Evolutionary conservation across 257 asterid genomes (phyloP).

Genomic region (Rauvolfia tetraphylla): DNA sequence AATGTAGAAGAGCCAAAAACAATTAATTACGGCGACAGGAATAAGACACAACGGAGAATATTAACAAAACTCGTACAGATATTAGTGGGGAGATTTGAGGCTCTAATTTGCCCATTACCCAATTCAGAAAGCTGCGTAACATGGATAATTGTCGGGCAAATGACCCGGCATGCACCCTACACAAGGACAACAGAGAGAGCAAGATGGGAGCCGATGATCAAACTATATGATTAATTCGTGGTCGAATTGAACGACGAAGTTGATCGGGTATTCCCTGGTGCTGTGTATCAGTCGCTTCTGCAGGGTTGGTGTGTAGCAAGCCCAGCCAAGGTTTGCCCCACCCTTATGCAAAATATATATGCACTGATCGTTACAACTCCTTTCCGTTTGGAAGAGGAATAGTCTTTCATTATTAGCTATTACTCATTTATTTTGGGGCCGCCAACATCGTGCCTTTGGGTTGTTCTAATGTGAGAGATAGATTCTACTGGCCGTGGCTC

Average conservation of each 20-base stretch:
- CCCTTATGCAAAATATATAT: not conserved
- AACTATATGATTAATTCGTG: constrained; percentile 15
- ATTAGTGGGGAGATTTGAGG: not conserved
- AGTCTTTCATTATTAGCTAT: constrained; percentile 28
- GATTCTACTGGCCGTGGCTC: too few species aligned
- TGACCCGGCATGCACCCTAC: constrained; percentile 60
- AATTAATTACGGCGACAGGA: constrained; percentile 7
- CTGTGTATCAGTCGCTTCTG: constrained; percentile 19
- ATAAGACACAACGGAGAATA: constrained; percentile 9
- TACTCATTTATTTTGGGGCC: not conserved
- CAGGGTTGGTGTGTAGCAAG: constrained; percentile 30
- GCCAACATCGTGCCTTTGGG: too few species aligned
- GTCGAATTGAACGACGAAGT: not conserved
- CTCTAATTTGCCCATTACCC: not conserved
- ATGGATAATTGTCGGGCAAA: constrained; percentile 33
- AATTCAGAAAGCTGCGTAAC: constrained; percentile 38
- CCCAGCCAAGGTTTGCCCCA: constrained; percentile 25
- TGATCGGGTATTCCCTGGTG: not conserved
- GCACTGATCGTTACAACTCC: constrained; percentile 19
- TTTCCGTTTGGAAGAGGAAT: constrained; percentile 36
- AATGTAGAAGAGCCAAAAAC: not conserved
- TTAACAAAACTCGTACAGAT: not conserved
- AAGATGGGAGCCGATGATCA: constrained; percentile 12
- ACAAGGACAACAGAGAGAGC: constrained; percentile 29
- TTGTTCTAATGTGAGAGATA: too few species aligned